Evolutionary conservation across 495 filamentous ascomycete species (phyloP), one percentile per base, ranked within the genome.

Genomic region (Penicillium canariense): DNA sequence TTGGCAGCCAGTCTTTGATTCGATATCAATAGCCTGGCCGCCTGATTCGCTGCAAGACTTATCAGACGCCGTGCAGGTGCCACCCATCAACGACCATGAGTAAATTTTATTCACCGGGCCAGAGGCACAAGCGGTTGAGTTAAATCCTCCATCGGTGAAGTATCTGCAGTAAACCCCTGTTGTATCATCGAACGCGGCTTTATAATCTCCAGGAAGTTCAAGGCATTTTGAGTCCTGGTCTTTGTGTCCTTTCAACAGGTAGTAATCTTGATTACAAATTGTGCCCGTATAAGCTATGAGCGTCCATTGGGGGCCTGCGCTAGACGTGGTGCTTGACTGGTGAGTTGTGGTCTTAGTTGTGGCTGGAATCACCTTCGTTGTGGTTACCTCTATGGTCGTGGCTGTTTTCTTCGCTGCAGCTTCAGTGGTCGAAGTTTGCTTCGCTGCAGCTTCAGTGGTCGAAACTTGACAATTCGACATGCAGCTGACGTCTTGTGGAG

Each of bases 61-160:
- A 15, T 48, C 46, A 23, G 14, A 48, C 31, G 20, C 46, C 1
- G n/a, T 30, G 25, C 43, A 54, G 12, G n/a, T 15, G 14, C 52
- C 52, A 9, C 31, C 17, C 0, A 11, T 25, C 8, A 48, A 18
- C 12, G 20, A 27, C 52, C 52, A 54, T 8, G 52, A 54, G n/a
- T 23, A 12, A 5, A 46, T 6, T 31, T 23, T 20, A 8, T 7
- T 8, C 30, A 28, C n/a, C 4, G 22, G 39, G 6, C 9, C 25
- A 44, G 38, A 12, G 2, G 28, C 27, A 36, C 52, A 54, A 7
- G 17, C 26, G 14, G 12, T 23, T 23, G 38, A 53, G 23, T 9
- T 22, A 43, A 48, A 48, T 22, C 52, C 52, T 7, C 52, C 52
- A 25, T 54, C 34, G 8, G 20, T 38, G 32, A 28, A 54, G 2